Base-by-base conservation (phyloP, 1,139 yeast species). In the Zygosaccharomyces sapae region DNA sequence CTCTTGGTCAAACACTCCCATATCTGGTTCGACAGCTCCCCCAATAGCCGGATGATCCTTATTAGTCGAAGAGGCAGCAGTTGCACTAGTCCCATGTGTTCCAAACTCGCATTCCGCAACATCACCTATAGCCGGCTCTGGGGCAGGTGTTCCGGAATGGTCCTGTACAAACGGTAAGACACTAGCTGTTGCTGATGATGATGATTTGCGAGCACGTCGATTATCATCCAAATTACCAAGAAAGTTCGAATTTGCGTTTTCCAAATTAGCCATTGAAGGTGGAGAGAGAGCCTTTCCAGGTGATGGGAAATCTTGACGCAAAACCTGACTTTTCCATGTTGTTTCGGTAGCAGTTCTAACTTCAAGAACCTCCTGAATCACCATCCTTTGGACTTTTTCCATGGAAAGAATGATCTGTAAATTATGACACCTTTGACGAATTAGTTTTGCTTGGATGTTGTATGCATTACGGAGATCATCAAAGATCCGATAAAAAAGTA, bases 331-430 rank as follows among this genome's bases (percentile, higher is more conserved):
- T 20, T 47, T 44, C 57, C 57, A 55, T 2, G 49, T 13, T 4
- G 44, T 39, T 38, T 58, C 61, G 3, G 52, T 50, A 22, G 38
- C 43, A 10, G 47, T 50, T 44, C 59, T 52, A 34, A 46, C 51
- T 24, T 56, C 56, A 3, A 56, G 33, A 4, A 58, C 57, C 34
- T 56, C 56, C 6, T 48, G 47, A 10, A 58, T 38, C n/a, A 58
- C 51, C 2, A 50, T 53, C 38, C 59, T 48, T 29, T 44, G 48
- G 3, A 54, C 47, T 27, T 48, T 51, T 25, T 57, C 61, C 27
- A 56, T 27, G 2, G 56, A 42, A 24, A 55, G 35, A 5, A 40
- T 25, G 6, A 52, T 39, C 6, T 48, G 42, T 12, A 57, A 46
- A 5, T 47, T 24, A 38, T 50, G 53, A 2, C 57, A 56, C 8